A percentile compares a stretch with the other conserved stretches of the same genome.
Evolutionary conservation across 2,329 filamentous ascomycete genomes (phyloP).

Genomic region (Nemania diffusa): DNA sequence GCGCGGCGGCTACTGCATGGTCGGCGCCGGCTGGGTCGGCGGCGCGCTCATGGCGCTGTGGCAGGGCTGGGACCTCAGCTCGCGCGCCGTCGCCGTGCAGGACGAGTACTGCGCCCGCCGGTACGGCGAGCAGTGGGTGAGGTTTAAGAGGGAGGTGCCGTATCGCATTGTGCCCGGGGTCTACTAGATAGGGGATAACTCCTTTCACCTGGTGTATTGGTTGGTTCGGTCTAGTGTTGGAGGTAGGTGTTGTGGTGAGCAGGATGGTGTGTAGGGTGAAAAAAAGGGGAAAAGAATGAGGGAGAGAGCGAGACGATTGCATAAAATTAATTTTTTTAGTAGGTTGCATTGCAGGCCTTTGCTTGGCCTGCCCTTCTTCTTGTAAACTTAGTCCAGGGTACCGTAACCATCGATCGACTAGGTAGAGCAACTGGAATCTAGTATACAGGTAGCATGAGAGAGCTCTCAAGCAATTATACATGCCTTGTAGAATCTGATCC

Average conservation of each 20-base stretch:
- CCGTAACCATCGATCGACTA: background rate
- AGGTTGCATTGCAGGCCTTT: background rate
- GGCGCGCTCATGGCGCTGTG: conserved; percentile 46
- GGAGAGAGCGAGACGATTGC: background rate
- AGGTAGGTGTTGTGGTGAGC: background rate
- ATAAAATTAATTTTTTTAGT: background rate
- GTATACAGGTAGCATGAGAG: conserved; percentile 27
- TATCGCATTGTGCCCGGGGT: conserved; percentile 53
- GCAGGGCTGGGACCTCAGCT: conserved; percentile 49
- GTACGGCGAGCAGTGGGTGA: conserved; percentile 54
- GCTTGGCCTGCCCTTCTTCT: background rate
- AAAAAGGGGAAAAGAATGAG: background rate
- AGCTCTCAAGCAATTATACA: conserved; percentile 16
- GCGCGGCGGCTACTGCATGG: conserved; percentile 49
- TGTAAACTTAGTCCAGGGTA: background rate
- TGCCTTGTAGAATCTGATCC: background rate
- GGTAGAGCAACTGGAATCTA: conserved; percentile 19
- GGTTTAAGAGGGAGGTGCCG: conserved; percentile 53
- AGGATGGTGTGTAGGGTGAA: background rate
- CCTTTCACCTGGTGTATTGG: background rate
- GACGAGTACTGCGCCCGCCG: conserved; percentile 52
- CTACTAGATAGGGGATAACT: conserved; percentile 46
- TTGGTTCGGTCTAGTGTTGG: background rate
- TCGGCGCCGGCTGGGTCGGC: conserved; percentile 51
- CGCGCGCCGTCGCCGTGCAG: conserved; percentile 48